phyloP scores from a whole-genome alignment of 192 early-diverging fungal genomes.

The Gamsiella multidivaricata region DNA sequence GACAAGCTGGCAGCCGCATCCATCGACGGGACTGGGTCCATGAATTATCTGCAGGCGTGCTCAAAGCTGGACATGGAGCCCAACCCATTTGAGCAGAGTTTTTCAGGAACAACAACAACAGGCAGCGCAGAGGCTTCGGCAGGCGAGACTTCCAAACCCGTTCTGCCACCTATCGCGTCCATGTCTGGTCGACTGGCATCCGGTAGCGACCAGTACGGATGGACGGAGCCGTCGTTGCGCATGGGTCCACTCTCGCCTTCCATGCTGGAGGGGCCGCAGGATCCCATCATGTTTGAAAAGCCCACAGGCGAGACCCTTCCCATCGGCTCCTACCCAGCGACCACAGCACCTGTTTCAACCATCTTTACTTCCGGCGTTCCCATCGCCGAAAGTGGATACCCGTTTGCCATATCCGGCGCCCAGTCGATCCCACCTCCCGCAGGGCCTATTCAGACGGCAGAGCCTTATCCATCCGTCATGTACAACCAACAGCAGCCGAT shows the following conservation, averaged over 20 bases:
- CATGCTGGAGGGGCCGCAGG: constrained; percentile 76
- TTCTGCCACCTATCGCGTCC: constrained; percentile 77
- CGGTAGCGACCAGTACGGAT: constrained; percentile 53
- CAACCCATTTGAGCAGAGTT: constrained; percentile 91
- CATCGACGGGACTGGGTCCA: constrained; percentile 13
- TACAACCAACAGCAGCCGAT: constrained; percentile 25
- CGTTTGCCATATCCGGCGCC: constrained; percentile 23
- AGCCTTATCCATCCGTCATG: constrained; percentile 23
- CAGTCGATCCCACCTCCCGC: constrained; percentile 5
- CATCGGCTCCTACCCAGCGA: constrained; percentile 19
- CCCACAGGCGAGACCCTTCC: constrained; percentile 1
- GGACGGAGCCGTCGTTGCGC: constrained; percentile 72
- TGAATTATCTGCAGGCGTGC: constrained; percentile 22
- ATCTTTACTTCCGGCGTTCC: constrained; percentile 16
- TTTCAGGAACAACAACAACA: constrained; percentile 58
- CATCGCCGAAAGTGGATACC: constrained; percentile 21
- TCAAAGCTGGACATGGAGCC: constrained; percentile 85
- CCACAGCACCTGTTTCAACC: constrained; percentile 20
- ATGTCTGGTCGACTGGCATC: constrained; percentile 60
- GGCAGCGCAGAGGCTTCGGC: constrained; percentile 21
- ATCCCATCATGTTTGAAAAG: constrained; percentile 39
- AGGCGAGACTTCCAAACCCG: constrained; percentile 53
- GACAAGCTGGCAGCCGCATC: constrained; percentile 2
- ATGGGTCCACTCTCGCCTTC: constrained; percentile 81
- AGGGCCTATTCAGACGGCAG: constrained; percentile 30